Evolutionary conservation across 2,329 filamentous ascomycete species (phyloP), one percentile per base, ranked within the genome.

Genomic region (Tolypocladium cylindrosporum): DNA sequence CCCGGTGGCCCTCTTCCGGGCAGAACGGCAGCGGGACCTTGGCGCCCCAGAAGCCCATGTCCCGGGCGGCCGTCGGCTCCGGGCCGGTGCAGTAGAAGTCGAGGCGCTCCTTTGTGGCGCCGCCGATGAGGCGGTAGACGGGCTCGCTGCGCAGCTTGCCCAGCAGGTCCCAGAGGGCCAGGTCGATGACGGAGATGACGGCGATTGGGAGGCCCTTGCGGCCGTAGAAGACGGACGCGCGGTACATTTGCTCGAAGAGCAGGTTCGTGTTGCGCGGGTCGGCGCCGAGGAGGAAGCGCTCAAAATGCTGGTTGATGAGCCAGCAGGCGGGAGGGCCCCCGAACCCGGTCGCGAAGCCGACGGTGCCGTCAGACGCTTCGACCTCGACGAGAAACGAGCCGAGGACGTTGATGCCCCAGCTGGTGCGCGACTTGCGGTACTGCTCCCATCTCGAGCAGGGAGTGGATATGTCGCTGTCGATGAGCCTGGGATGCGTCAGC

Each of bases 81-180:
- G 92, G 92, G 0, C 91, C 91, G 1, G 92, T 97, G 80, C 92
- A 97, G 81, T 97, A 97, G 72, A 97, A 97, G 74, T 93, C 78
- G 64, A 97, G 79, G 59, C 87, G 84, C 62, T 92, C 85, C 63
- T 89, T 84, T 57, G 91, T 94, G n/a, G 90, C 88, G 27, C 92
- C 92, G 54, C 92, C 92, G 67, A 97, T 96, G 69, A 97, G 81
- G 72, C 91, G 92, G 79, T 96, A 97, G 48, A 97, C 92, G 13
- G 92, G 92, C 75, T 97, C 92, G 64, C 91, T 89, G 63, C 92
- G 84, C 61, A 97, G 82, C 79, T 97, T 96, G 64, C 92, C 92
- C 6, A 95, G 77, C 48, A 97, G 79, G 77, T 97, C 92, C 92
- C 92, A 97, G 45, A 97, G 75, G 5, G 92, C 92, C 50, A 97